These are phyloP conservation scores for Clonostachys byssicola DNA, from an alignment of 2,329 filamentous ascomycete species.

Conservation along the genomic window DNA sequence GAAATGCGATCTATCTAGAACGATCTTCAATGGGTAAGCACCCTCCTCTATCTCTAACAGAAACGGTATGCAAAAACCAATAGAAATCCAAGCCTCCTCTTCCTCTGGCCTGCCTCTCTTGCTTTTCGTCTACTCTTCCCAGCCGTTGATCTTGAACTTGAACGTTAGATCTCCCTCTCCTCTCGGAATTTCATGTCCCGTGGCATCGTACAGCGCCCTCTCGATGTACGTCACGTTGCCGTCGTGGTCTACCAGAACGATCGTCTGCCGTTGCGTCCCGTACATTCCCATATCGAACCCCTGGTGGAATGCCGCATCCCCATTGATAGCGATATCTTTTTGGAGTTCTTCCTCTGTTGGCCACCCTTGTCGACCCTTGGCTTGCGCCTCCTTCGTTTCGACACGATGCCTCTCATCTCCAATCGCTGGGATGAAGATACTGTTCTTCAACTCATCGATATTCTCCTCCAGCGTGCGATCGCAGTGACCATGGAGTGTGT, in stretches of 20 bases:
- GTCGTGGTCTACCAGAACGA: slow-evolving; percentile 58
- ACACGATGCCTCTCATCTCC: slow-evolving; percentile 40
- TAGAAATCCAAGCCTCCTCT: no score
- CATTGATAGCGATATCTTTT: background rate
- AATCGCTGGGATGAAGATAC: slow-evolving; percentile 58
- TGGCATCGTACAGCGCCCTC: slow-evolving; percentile 53
- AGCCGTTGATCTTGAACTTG: slow-evolving; percentile 51
- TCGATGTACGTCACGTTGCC: slow-evolving; percentile 58
- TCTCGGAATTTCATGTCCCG: slow-evolving; percentile 48
- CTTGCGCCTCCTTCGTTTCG: slow-evolving; percentile 37
- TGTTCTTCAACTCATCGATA: slow-evolving; percentile 49
- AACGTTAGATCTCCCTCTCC: slow-evolving; percentile 53
- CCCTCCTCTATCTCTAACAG: slow-evolving; percentile 4
- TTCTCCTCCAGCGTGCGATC: slow-evolving; percentile 47
- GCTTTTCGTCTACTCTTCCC: slow-evolving; percentile 23
- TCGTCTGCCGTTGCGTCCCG: slow-evolving; percentile 61
- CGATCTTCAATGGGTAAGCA: background rate
- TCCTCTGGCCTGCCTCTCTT: no score
- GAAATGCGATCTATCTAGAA: no score
- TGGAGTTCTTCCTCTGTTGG: slow-evolving; percentile 31
- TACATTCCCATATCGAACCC: slow-evolving; percentile 57
- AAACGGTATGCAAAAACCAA: slow-evolving; percentile 3
- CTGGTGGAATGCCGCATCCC: slow-evolving; percentile 1
- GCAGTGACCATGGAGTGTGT: slow-evolving; percentile 45
- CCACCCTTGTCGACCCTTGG: slow-evolving; percentile 28